A percentile compares a stretch with the other conserved stretches of the same genome.
These are phyloP conservation scores for Rhizopogon parksii DNA, from an alignment of 1,284 basidiomycete species.

Conservation along the genomic window DNA sequence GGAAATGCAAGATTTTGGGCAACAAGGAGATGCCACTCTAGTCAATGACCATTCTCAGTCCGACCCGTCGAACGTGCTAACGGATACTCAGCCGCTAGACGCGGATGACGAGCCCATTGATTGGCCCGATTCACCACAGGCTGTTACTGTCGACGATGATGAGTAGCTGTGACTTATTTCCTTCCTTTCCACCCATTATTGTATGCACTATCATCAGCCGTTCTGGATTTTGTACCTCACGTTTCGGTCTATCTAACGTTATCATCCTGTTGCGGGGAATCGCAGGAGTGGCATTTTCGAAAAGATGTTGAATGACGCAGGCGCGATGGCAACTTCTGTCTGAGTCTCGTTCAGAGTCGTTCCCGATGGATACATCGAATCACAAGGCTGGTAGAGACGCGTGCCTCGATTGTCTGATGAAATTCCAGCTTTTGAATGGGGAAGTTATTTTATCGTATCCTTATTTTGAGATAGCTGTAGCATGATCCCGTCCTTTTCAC, in stretches of 20 bases:
- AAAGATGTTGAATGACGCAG: too few species aligned
- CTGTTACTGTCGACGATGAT: conserved; percentile 13
- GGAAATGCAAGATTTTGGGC: conserved; percentile 16
- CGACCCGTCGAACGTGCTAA: conserved; percentile 2
- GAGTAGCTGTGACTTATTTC: background rate
- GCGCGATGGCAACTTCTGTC: too few species aligned
- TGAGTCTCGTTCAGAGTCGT: too few species aligned
- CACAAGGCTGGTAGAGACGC: too few species aligned
- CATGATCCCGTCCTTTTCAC: too few species aligned
- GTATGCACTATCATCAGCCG: background rate
- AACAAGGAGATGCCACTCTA: conserved; percentile 17
- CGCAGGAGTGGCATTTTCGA: too few species aligned
- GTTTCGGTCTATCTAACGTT: background rate
- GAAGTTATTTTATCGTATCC: too few species aligned
- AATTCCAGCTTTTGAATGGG: too few species aligned
- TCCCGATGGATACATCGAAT: too few species aligned
- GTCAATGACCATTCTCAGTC: conserved; percentile 15
- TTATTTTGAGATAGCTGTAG: too few species aligned
- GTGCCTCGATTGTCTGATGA: too few species aligned
- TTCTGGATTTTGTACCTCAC: background rate
- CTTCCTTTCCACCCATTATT: background rate
- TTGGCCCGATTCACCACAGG: conserved; percentile 26
- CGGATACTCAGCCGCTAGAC: conserved; percentile 22
- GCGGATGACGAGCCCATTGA: conserved; percentile 24
- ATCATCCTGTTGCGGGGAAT: background rate